These are phyloP conservation scores for Huiozyma naganishii DNA, from an alignment of 805 yeast species.

Conservation along the genomic window DNA sequence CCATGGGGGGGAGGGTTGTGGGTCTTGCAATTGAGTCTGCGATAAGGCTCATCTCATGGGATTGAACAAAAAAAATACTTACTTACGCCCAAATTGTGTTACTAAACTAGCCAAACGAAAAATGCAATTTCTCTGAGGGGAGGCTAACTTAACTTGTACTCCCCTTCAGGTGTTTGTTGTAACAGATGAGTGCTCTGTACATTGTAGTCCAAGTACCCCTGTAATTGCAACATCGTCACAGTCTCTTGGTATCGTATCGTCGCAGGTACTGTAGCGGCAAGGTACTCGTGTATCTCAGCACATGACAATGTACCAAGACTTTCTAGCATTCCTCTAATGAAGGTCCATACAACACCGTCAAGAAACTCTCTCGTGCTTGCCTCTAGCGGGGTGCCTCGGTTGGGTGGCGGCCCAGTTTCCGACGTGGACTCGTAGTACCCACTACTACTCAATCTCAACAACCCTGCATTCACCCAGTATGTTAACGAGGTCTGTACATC, in stretches of 20 bases:
- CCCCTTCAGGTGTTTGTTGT: too few relatives aligned
- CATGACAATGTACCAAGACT: background rate
- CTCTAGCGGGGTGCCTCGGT: too few relatives aligned
- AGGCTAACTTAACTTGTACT: too few relatives aligned
- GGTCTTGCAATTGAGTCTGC: too few relatives aligned
- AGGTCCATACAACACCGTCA: background rate
- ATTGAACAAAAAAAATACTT: too few relatives aligned
- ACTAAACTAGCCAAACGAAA: too few relatives aligned
- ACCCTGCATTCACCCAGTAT: background rate
- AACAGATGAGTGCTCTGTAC: background rate
- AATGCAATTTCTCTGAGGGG: too few relatives aligned
- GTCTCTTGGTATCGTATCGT: background rate
- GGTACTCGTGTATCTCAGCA: background rate
- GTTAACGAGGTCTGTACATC: slow-evolving; percentile 31
- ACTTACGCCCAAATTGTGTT: too few relatives aligned
- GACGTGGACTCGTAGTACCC: too few relatives aligned
- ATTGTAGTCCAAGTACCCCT: background rate
- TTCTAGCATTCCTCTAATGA: background rate
- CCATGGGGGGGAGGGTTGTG: too few relatives aligned
- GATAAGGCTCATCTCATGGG: too few relatives aligned
- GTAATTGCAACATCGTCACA: background rate
- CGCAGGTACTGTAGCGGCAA: background rate
- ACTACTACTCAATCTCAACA: background rate
- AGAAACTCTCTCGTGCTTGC: too few relatives aligned
- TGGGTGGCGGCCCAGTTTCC: background rate